Base-by-base conservation (phyloP, 805 yeast genomes). In the Kregervanrija delftensis region DNA sequence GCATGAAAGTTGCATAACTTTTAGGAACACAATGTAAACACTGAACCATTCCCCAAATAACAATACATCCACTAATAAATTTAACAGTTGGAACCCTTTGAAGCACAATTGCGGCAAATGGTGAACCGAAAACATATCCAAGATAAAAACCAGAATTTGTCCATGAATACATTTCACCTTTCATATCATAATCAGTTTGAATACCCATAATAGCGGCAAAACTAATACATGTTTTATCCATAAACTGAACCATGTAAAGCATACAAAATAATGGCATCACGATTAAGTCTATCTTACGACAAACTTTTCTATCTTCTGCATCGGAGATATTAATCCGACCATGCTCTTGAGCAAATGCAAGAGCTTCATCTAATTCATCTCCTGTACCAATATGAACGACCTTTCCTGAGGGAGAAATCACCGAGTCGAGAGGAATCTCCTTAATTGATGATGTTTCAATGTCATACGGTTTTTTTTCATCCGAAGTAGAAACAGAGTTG, bases 31-130 rank as follows among this genome's bases (percentile, higher is more conserved):
- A 37, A 12, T 36, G 46, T 36, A 42, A 33, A 44, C 51, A 69
- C 11, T 72, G 63, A 13, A 72, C 54, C n/a, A 71, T 41, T 0
- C 74, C 65, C 82, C 82, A 76, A 10, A 64, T 33, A 13, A 66
- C 50, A 17, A 69, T 60, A 49, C 68, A 57, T 10, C 50, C 50
- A 8, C 65, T 52, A 37, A 75, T 58, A 33, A 64, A 65, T 42
- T 59, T 64, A n/a, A 59, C 59, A 40, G 63, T 57, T 3, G 69
- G 67, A 17, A 56, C 51, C 33, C 54, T 61, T 41, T 64, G 69
- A 33, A 72, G 59, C 33, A 71, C 55, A 40, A 63, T 34, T 67
- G 59, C 33, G 71, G 62, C 59, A 45, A 74, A 35, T 5, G 37
- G 37, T 17, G 28, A 40, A 33, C 37, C 39, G 16, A 44, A 34